phyloP scores from a whole-genome alignment of 352 stramenopile genomes.

The Paralagenidium karlingii region DNA sequence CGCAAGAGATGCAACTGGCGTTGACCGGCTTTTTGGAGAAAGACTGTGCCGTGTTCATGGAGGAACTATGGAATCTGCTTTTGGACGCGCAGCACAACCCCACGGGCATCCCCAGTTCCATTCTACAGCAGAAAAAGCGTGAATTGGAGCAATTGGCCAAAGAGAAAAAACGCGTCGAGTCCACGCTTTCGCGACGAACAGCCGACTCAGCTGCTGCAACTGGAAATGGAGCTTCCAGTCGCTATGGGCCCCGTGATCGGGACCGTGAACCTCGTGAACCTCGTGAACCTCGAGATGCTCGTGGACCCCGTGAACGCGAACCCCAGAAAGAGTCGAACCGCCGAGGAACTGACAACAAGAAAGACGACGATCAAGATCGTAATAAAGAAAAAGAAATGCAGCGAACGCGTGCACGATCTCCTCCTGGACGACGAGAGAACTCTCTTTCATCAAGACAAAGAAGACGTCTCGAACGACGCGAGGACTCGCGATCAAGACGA shows the following conservation, averaged over 20 bases:
- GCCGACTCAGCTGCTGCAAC: too few relatives aligned
- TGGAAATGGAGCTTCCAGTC: too few relatives aligned
- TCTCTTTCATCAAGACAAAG: neutral
- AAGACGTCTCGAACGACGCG: neutral
- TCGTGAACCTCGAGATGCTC: too few relatives aligned
- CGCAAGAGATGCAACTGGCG: constrained; percentile 79
- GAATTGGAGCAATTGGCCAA: constrained; percentile 55
- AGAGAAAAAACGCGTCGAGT: constrained; percentile 31
- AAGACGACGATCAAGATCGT: constrained; percentile 11
- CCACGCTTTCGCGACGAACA: too few relatives aligned
- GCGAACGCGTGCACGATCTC: neutral
- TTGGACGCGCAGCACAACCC: constrained; percentile 80
- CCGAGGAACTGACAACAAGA: too few relatives aligned
- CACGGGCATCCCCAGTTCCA: constrained; percentile 73
- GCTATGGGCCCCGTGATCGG: too few relatives aligned
- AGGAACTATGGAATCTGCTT: constrained; percentile 86
- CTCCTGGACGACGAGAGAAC: neutral
- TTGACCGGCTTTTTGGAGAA: constrained; percentile 89
- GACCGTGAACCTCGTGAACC: too few relatives aligned
- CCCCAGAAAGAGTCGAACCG: too few relatives aligned
- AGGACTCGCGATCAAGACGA: neutral
- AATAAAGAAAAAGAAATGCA: neutral
- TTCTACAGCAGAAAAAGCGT: constrained; percentile 86
- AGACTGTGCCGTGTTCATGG: constrained; percentile 63
- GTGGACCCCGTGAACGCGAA: too few relatives aligned